These are phyloP conservation scores for Platanthera zijinensis DNA, from an alignment of 106 monocot genomes.

Conservation along the genomic window DNA sequence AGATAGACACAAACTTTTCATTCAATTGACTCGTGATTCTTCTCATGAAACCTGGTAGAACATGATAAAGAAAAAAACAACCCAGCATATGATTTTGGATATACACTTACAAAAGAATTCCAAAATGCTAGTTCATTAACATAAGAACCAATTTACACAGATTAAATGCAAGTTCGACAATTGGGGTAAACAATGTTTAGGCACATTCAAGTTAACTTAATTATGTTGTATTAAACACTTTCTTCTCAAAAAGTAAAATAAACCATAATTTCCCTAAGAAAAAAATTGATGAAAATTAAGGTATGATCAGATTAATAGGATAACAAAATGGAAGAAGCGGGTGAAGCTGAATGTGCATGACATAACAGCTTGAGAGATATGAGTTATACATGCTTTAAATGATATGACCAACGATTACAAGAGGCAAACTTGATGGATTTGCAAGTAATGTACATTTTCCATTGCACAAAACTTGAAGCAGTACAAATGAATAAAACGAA, in stretches of 20 bases:
- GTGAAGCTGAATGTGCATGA: not conserved
- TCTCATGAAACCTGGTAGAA: constrained; percentile 9
- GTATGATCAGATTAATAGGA: not conserved
- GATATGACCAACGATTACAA: not conserved
- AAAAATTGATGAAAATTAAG: not conserved
- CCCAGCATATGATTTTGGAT: not conserved
- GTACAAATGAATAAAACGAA: not conserved
- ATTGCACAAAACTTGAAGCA: not conserved
- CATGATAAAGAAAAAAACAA: constrained; percentile 1
- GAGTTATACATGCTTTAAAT: not conserved
- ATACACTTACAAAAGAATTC: not conserved
- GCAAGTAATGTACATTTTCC: not conserved
- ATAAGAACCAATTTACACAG: not conserved
- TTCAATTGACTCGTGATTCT: constrained; percentile 2
- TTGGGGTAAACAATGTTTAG: not conserved
- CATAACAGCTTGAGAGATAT: not conserved
- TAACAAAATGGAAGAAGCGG: not conserved
- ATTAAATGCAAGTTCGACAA: not conserved
- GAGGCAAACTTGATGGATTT: not conserved
- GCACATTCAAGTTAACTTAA: not conserved
- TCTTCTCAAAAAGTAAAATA: not conserved
- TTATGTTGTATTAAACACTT: not conserved
- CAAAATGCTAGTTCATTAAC: not conserved
- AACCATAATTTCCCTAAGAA: not conserved
- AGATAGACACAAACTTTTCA: constrained; percentile 15